These are phyloP conservation scores for Fennellomyces sp. DNA, from an alignment of 371 early-diverging fungal genomes.

Conservation along the genomic window DNA sequence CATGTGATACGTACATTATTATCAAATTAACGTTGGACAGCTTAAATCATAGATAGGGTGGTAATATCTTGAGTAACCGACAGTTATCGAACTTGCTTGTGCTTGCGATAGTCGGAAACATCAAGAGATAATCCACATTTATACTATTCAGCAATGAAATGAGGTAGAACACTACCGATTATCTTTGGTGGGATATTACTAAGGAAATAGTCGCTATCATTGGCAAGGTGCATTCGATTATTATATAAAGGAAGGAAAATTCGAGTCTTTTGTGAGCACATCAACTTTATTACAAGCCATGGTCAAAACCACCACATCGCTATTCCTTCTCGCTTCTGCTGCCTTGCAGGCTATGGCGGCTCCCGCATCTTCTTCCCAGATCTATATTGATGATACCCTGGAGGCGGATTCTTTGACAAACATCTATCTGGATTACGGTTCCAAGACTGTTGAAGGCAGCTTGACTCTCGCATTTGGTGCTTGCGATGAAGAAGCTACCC, in stretches of 20 bases:
- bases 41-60: not conserved
- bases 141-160: no score
- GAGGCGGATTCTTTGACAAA: conserved; percentile 26
- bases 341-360: conserved; percentile 29
- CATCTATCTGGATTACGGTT: conserved; percentile 28
- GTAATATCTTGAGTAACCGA: not conserved
- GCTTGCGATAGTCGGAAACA: not conserved
- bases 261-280: no score
- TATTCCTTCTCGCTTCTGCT: conserved; percentile 26
- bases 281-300: not conserved
- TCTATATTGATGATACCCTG: conserved; percentile 11
- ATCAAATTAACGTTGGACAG: no score
- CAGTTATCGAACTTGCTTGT: not conserved
- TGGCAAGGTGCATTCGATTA: no score
- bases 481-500: conserved; percentile 15
- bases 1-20: no score
- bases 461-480: conserved; percentile 18
- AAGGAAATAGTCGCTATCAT: no score
- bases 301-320: conserved; percentile 16
- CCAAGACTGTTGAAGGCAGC: conserved; percentile 7
- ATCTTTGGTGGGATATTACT: no score
- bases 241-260: no score
- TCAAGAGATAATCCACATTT: not conserved
- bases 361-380: conserved; percentile 11
- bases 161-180: no score